Evolutionary conservation across 192 early-diverging fungal genomes (phyloP), one percentile per base, ranked within the genome.

Genomic region (Coemansia guatemalensis): DNA sequence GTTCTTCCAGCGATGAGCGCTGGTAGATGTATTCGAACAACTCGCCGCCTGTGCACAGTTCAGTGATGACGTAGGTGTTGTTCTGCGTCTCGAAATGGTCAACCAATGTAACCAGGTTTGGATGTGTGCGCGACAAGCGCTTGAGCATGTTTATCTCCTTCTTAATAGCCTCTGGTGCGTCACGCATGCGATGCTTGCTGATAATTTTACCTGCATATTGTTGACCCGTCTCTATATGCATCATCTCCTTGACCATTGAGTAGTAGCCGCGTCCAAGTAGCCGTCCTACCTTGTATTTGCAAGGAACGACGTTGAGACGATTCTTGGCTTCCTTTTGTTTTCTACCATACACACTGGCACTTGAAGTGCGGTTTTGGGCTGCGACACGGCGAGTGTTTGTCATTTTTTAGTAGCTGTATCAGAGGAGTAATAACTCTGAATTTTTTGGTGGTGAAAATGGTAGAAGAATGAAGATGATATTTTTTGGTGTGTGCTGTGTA

Each of bases 11-110:
- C 56, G 60, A 86, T 51, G 71, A 87, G 78, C 85, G 84, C 52
- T 72, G 83, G 66, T 73, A 86, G 56, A 99, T 91, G 30, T 90
- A 82, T 65, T 97, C 91, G 72, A 97, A 97, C 26, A 99, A 77
- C 76, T 99, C 97, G 23, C 95, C 95, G 30, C 97, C 97, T 6
- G 83, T 84, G 27, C 87, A 90, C 50, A 89, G 73, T 64, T 92
- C 92, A 8, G 86, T 91, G 14, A 94, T 85, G 33, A 94, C 62
- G 60, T 94, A 94, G 48, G 89, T 85, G 70, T 89, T 90, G 68
- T 89, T 82, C 2, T 84, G 56, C 0, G 92, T 91, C 61, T 92
- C 89, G 69, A 94, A 94, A 82, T 89, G 90, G 71, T 94, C 92
- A 12, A 83, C 70, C 17, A 92, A 72, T 18, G 84, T 86, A 12